A percentile compares a stretch with the other conserved stretches of the same genome.
Evolutionary conservation across 495 filamentous ascomycete species (phyloP).

Genomic region (Cladorrhinum samala): DNA sequence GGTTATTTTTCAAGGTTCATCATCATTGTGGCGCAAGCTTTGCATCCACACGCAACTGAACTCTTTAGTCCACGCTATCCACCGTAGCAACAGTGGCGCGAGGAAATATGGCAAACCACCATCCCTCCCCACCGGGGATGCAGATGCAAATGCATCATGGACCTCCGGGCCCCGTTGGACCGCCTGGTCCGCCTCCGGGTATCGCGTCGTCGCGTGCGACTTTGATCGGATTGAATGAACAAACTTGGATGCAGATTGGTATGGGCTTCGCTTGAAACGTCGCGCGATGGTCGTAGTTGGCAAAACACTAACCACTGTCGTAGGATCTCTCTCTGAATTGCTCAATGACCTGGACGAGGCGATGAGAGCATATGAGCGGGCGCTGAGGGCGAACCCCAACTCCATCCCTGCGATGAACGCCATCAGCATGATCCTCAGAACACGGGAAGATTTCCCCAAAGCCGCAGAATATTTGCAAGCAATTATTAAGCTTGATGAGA

Average conservation of each 20-base stretch:
- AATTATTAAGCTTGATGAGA: conserved; percentile 81
- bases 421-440: conserved; percentile 83
- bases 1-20: not conserved
- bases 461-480: conserved; percentile 89
- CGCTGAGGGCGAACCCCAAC: conserved; percentile 77
- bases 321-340: conserved; percentile 80
- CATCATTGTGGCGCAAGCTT: not conserved
- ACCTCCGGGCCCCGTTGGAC: conserved; percentile 40
- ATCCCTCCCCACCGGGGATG: conserved; percentile 47
- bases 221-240: conserved; percentile 60
- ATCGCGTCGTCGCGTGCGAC: conserved; percentile 38
- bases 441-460: conserved; percentile 87
- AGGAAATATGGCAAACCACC: conserved; percentile 47
- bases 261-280: conserved; percentile 27
- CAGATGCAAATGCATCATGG: conserved; percentile 55
- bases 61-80: not conserved
- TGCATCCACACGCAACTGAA: not conserved
- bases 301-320: conserved; percentile 20
- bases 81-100: conserved; percentile 3
- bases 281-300: not conserved
- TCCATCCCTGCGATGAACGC: conserved; percentile 92
- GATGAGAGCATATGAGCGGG: conserved; percentile 80
- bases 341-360: conserved; percentile 86
- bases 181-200: conserved; percentile 33
- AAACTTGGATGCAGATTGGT: conserved; percentile 94